A percentile compares a stretch with the other conserved stretches of the same genome.
Evolutionary conservation across 176 grass and related monocot species (phyloP).

Genomic region (Eragrostis curvula): DNA sequence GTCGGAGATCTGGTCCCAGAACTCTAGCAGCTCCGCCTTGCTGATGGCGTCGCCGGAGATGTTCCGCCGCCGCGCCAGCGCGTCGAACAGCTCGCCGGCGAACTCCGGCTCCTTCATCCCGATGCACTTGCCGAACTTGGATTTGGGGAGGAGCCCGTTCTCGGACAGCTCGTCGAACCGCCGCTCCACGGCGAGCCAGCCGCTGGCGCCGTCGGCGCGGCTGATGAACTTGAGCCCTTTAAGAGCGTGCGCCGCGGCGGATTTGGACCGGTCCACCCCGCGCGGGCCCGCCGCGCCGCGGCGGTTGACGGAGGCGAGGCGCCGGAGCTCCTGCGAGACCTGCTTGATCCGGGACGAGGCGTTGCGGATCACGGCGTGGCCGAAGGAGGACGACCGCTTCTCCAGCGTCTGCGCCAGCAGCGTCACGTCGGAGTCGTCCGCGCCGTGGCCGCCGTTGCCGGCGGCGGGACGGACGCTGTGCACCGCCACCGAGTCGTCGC

Average conservation of each 20-base stretch:
- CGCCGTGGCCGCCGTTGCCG: not conserved
- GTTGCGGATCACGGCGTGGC: slow-evolving; percentile 56
- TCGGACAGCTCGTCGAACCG: slow-evolving; percentile 75
- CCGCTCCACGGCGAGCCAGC: slow-evolving; percentile 65
- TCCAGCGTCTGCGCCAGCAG: slow-evolving; percentile 75
- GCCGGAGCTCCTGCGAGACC: slow-evolving; percentile 88
- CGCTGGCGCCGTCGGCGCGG: slow-evolving; percentile 50
- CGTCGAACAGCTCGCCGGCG: slow-evolving; percentile 86
- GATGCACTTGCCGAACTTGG: slow-evolving; percentile 92
- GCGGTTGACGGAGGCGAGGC: slow-evolving; percentile 57
- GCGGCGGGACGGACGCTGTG: slow-evolving; percentile 76
- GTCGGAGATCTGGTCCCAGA: slow-evolving; percentile 94
- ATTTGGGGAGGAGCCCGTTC: slow-evolving; percentile 64
- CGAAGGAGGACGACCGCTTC: slow-evolving; percentile 58
- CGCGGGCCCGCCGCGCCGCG: slow-evolving; percentile 1
- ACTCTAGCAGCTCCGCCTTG: slow-evolving; percentile 85
- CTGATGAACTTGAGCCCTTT: slow-evolving; percentile 95
- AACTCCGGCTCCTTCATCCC: slow-evolving; percentile 84
- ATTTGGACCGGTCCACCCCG: slow-evolving; percentile 67
- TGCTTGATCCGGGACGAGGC: slow-evolving; percentile 88
- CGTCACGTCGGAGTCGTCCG: slow-evolving; percentile 69
- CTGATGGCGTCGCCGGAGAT: slow-evolving; percentile 74
- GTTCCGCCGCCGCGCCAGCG: slow-evolving; percentile 67
- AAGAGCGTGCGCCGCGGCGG: slow-evolving; percentile 73
- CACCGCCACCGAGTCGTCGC: slow-evolving; percentile 91